Evolutionary conservation across 1,284 basidiomycete species (phyloP).

Genomic region (Phellopilus nigrolimitatus): DNA sequence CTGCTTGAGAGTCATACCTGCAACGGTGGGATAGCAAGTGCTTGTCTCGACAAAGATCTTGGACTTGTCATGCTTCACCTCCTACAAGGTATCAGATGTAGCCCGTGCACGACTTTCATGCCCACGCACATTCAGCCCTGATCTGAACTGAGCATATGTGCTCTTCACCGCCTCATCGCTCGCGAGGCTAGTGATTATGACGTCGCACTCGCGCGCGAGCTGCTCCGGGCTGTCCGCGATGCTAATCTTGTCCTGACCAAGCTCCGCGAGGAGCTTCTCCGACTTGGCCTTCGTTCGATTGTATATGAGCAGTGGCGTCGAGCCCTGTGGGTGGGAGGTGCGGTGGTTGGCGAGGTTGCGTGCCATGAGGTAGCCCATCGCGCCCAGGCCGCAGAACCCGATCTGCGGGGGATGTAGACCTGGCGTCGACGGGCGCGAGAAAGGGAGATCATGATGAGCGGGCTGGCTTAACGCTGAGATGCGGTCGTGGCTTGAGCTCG

Average conservation of each 20-base stretch:
- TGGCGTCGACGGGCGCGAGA: conserved; percentile 50
- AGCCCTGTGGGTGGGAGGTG: conserved; percentile 31
- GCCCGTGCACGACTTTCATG: conserved; percentile 21
- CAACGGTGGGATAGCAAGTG: conserved; percentile 70
- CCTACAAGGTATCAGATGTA: conserved; percentile 10
- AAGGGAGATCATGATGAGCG: conserved; percentile 38
- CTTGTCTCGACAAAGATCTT: conserved; percentile 82
- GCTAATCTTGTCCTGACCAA: conserved; percentile 46
- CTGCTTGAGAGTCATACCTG: no score
- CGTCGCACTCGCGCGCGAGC: conserved; percentile 64
- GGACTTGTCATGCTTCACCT: conserved; percentile 30
- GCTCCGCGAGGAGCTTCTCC: conserved; percentile 48
- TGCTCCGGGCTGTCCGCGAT: conserved; percentile 54
- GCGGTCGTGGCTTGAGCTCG: conserved; percentile 8
- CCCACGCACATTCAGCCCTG: conserved; percentile 45
- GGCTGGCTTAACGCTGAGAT: conserved; percentile 21
- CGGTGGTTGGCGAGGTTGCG: conserved; percentile 63
- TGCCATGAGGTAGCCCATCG: conserved; percentile 73
- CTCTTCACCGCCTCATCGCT: conserved; percentile 69
- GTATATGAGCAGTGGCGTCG: conserved; percentile 55
- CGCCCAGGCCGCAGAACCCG: conserved; percentile 63
- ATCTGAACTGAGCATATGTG: conserved; percentile 64
- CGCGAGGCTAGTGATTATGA: conserved; percentile 75
- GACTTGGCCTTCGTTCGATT: conserved; percentile 62
- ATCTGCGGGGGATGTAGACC: conserved; percentile 35